Evolutionary conservation across 352 stramenopile species (phyloP), one percentile per base, ranked within the genome.

Genomic region (Globisporangium uncinulatum): DNA sequence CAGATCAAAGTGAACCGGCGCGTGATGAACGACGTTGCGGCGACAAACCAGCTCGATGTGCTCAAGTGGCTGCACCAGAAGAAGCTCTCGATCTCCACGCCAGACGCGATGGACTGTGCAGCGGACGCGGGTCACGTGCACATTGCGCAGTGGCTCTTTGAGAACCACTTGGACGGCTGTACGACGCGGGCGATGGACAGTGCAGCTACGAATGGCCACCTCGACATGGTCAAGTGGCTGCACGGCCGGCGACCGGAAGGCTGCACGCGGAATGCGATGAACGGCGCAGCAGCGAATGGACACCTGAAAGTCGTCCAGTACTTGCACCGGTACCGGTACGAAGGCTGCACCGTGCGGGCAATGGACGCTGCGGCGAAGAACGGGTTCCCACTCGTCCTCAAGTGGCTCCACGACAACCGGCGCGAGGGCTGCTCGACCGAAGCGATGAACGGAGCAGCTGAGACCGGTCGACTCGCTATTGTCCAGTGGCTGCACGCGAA

Each of bases 11-110:
- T 60, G 17, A 60, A 29, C 21, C 45, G 54, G 19, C 54, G 54
- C 46, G 54, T 58, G 44, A 60, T 60, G 54, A 60, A 60, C 24
- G 54, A 60, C 11, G 54, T 60, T 13, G 54, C 54, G 8, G 34
- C 54, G 20, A 44, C 37, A 21, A 48, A 60, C 45, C 34, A 60
- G 34, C 36, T 60, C 34, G 48, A 62, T 3, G 43, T 57, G 48
- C 48, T 62, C 47, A 44, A 58, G 50, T 57, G 57, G 49, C 50
- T 63, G 10, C 41, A 58, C 14, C 7, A 41, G 1, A 51, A 58
- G 34, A 54, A 49, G n/a, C 49, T 59, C 19, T 48, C 50, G 29
- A 53, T 57, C 36, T 57, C 49, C 1, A 63, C 48, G 6, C 51
- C 49, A 1, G 49, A 58, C 24, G 58, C 58, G 1, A 54, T 64